Evolutionary conservation across 1,284 basidiomycete species (phyloP), one percentile per base, ranked within the genome.

Genomic region (Austroboletus niveus): DNA sequence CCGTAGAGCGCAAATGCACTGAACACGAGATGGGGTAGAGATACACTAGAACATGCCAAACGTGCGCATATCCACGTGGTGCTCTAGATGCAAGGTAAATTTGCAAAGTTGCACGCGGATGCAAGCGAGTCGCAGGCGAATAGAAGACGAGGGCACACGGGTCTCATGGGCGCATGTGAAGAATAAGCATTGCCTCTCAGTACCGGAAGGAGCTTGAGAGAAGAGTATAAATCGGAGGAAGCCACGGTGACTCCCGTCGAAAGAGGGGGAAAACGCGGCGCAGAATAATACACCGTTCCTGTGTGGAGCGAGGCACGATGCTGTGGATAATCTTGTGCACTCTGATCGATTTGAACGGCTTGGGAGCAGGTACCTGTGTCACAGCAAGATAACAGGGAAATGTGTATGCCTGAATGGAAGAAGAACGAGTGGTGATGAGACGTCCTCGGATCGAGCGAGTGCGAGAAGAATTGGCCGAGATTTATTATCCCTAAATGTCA

Each of bases 121-220:
- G 31, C 38, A 45, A 38, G 49, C 32, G 42, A 20, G 27, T 27
- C 39, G 42, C 4, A 53, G 42, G 41, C 36, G 47, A 48, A 45
- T 12, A 20, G 50, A 49, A 51, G 58, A 35, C 22, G 40, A 12
- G 35, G 17, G 24, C 48, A 38, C 31, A 45, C 30, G 60, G 31
- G 41, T 32, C 36, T 22, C 32, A 53, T 47, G 51, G 40, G 27
- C 10, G 29, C 57, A 59, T 52, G 53, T 47, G 48, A 59, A 42
- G 47, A 43, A 45, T 31, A 48, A 45, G 52, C 57, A 57, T 60
- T 60, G 44, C 44, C 46, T 38, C 51, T 52, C 46, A 49, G 45
- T 51, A 5, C 52, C 64, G 61, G 63, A 66, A 66, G 62, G 64
- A 66, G 6, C 63, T 52, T 42, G 43, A 45, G 49, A 46, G 47